phyloP scores from a whole-genome alignment of 495 filamentous ascomycete genomes.

The Lasiosphaeria hispida region DNA sequence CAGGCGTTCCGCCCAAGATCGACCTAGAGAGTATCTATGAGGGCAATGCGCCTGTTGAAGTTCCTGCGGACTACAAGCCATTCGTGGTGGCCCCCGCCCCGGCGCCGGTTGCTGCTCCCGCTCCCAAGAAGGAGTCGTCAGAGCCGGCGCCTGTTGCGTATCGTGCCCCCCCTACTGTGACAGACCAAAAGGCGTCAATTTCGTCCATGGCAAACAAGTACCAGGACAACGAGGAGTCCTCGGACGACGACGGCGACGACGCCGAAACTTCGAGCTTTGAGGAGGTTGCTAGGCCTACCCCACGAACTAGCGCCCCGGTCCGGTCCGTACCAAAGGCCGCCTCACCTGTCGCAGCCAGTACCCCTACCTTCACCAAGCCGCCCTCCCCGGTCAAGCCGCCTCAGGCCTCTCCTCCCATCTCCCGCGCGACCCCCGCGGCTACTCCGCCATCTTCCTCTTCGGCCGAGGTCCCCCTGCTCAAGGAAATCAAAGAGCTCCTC shows the following conservation, averaged over 20 bases:
- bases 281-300: slow-evolving; percentile 62
- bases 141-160: slow-evolving; percentile 49
- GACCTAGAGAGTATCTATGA: slow-evolving; percentile 90
- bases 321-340: slow-evolving; percentile 31
- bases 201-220: slow-evolving; percentile 80
- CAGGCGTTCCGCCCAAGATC: slow-evolving; percentile 81
- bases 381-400: slow-evolving; percentile 35
- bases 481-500: slow-evolving; percentile 64
- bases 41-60: slow-evolving; percentile 70
- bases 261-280: slow-evolving; percentile 80
- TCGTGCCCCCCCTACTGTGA: slow-evolving; percentile 64
- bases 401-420: slow-evolving; percentile 22
- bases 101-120: slow-evolving; percentile 48
- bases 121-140: slow-evolving; percentile 55
- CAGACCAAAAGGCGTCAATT: slow-evolving; percentile 82
- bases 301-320: slow-evolving; percentile 33
- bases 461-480: slow-evolving; percentile 35
- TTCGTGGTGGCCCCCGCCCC: slow-evolving; percentile 44
- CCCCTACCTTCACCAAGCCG: slow-evolving; percentile 18
- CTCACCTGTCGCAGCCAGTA: slow-evolving; percentile 24
- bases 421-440: slow-evolving; percentile 16
- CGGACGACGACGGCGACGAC: slow-evolving; percentile 43
- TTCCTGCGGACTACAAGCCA: slow-evolving; percentile 68
- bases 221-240: slow-evolving; percentile 67
- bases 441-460: slow-evolving; percentile 22